phyloP scores from a whole-genome alignment of 192 early-diverging fungal genomes.

The Backusella psychrophila region DNA sequence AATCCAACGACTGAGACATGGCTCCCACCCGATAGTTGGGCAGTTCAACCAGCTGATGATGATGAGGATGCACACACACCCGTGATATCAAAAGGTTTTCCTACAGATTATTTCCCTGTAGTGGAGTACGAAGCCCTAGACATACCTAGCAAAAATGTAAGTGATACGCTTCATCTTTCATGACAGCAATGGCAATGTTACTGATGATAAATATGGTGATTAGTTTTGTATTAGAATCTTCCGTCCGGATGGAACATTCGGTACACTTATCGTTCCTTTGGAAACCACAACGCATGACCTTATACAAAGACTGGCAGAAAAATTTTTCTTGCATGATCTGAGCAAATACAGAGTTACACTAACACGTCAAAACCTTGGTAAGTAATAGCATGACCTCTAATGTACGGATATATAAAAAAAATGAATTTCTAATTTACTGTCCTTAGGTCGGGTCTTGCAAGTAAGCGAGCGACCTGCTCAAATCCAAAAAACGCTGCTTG shows the following conservation, averaged over 20 bases:
- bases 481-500: constrained; percentile 69
- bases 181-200: constrained; percentile 20
- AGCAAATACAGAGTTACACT: constrained; percentile 32
- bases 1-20: constrained; percentile 44
- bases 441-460: constrained; percentile 67
- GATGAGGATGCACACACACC: neutral
- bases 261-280: constrained; percentile 68
- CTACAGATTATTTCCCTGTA: constrained; percentile 33
- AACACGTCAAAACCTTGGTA: constrained; percentile 24
- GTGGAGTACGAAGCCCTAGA: constrained; percentile 10
- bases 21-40: constrained; percentile 75
- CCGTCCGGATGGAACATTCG: constrained; percentile 76
- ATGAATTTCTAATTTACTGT: constrained; percentile 53
- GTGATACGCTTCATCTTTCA: constrained; percentile 21
- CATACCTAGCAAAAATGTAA: constrained; percentile 24
- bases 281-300: constrained; percentile 74
- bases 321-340: constrained; percentile 79
- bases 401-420: constrained; percentile 42
- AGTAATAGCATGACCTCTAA: constrained; percentile 28
- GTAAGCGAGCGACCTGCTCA: constrained; percentile 69
- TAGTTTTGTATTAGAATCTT: constrained; percentile 76
- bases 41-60: constrained; percentile 49
- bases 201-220: neutral
- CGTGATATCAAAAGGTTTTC: constrained; percentile 13
- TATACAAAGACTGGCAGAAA: constrained; percentile 69